Evolutionary conservation across 2,329 filamentous ascomycete genomes (phyloP).

Genomic region (Hymenoscyphus fructigenus): DNA sequence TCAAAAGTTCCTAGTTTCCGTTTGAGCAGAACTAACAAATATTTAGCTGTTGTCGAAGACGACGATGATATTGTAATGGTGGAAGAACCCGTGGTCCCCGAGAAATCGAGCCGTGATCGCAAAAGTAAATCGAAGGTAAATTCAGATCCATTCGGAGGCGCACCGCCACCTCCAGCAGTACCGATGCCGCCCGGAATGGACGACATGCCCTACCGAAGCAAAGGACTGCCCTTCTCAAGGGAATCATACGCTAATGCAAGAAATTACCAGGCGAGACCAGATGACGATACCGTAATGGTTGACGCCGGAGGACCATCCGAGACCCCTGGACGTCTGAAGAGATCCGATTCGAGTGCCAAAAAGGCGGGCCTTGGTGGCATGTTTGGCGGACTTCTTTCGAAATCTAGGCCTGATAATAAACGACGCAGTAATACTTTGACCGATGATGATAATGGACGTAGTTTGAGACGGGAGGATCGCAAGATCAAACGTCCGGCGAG

Average conservation of each 20-base stretch:
- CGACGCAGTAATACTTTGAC: constrained; percentile 52
- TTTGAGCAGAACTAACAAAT: constrained; percentile 21
- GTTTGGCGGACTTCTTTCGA: constrained; percentile 57
- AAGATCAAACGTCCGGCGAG: constrained; percentile 36
- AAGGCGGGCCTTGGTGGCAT: constrained; percentile 60
- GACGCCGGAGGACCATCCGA: constrained; percentile 50
- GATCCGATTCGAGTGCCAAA: constrained; percentile 61
- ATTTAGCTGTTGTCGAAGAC: constrained; percentile 36
- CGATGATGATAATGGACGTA: constrained; percentile 47
- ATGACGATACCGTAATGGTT: constrained; percentile 62
- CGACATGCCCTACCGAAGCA: constrained; percentile 32
- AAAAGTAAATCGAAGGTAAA: constrained; percentile 44
- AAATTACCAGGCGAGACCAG: constrained; percentile 60
- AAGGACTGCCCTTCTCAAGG: constrained; percentile 27
- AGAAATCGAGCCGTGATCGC: constrained; percentile 47
- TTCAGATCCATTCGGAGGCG: constrained; percentile 26
- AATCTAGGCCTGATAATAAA: constrained; percentile 45
- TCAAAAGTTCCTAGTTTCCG: neutral
- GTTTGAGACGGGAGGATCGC: constrained; percentile 37
- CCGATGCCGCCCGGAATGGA: constrained; percentile 34
- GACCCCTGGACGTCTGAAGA: constrained; percentile 44
- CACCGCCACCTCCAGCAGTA: constrained; percentile 31
- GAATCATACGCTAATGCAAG: constrained; percentile 40
- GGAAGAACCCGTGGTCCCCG: constrained; percentile 45
- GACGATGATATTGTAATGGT: constrained; percentile 54